Evolutionary conservation across 208 protist genomes (phyloP), one percentile per base, ranked within the genome.

Genomic region (Acanthamoeba lenticulata): DNA sequence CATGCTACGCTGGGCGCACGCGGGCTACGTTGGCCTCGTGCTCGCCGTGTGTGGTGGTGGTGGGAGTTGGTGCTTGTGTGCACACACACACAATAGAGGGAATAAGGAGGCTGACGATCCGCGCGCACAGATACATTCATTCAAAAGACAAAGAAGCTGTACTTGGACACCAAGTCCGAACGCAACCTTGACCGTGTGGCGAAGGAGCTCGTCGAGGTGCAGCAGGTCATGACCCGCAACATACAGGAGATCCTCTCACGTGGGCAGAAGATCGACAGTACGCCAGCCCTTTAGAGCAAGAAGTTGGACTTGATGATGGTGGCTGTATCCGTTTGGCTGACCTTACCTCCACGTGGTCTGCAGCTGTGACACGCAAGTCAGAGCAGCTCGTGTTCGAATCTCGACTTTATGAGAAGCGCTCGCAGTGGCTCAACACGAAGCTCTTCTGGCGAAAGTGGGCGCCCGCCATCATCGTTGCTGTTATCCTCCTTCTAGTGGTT

Each of bases 201-300:
- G 69, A 92, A 94, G 36, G 97, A 98, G 85, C 92, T 98, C 17
- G 65, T 89, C 21, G 96, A 97, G 52, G 96, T 98, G 42, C 96
- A 97, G 19, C 94, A 95, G n/a, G 97, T 98, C 47, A 98, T 98
- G 97, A 96, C 96, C 2, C 95, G 96, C 45, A 98, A 98, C 94
- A 97, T 98, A 55, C 95, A 97, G 92, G 97, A 98, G 47, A 97
- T 98, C 38, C 79, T 98, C 40, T 94, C 94, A 2, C 79, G 97
- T 44, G 97, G 97, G 17, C 95, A 98, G 77, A 95, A 95, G 77
- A 85, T 98, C 45, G 95, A 97, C 47, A 94, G 96, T 98, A 94
- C 27, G 95, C 9, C 32, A 0, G 1, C 11, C 24, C n/a, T n/a
- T n/a, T n/a, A n/a, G n/a, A n/a, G n/a, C n/a, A n/a, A n/a, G n/a